Conservation (phyloP, 306 rosid species). For the Fagus crenata region DNA sequence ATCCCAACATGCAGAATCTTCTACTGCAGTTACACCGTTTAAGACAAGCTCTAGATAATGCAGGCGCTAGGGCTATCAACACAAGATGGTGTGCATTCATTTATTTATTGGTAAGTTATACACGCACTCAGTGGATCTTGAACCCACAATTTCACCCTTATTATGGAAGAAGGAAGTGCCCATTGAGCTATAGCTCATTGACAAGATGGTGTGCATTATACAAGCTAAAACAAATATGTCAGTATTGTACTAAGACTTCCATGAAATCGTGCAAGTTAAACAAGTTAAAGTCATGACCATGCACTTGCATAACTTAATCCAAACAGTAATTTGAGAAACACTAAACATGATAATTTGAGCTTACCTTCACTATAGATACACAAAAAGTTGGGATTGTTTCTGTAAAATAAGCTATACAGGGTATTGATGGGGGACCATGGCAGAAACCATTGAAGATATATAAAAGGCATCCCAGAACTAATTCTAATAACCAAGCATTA, state of each 20-base stretch:
- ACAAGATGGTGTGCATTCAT: neutral
- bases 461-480: too few species aligned
- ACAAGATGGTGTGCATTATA: neutral
- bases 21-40: neutral
- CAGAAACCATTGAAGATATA: too few species aligned
- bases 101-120: too few species aligned
- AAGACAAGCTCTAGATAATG: constrained; percentile 7
- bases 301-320: neutral
- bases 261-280: neutral
- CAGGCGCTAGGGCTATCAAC: constrained; percentile 12
- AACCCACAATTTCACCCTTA: too few species aligned
- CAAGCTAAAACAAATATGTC: neutral
- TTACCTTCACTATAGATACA: neutral
- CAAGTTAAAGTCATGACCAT: neutral
- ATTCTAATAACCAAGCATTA: too few species aligned
- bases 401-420: neutral
- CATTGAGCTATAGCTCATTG: too few species aligned
- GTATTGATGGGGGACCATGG: too few species aligned
- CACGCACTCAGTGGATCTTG: too few species aligned
- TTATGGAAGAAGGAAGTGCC: too few species aligned
- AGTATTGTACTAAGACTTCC: neutral
- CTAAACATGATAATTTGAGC: constrained; percentile 4
- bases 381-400: neutral
- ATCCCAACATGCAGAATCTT: constrained; percentile 16
- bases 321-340: neutral